Base-by-base conservation (phyloP, 305 asterid genomes). In the Rubia peregrina region DNA sequence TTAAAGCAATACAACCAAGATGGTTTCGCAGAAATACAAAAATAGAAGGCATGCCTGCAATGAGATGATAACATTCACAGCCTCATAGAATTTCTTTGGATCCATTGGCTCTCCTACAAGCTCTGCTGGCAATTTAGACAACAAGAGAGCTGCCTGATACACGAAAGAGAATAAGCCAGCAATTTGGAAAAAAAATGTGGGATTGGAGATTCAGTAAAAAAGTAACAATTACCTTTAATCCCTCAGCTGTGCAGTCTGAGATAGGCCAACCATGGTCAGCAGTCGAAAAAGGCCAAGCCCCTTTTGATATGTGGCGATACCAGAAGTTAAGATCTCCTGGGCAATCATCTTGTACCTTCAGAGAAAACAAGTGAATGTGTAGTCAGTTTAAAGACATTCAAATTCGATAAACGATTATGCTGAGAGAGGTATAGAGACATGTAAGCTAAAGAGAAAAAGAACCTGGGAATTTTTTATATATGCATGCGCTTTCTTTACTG, bases 241-340 rank as follows among this genome's bases (percentile, higher is more conserved):
- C 97, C 86, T 91, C 99, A 40, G 99, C 95, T 40, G 99, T 87
- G 82, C 97, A 90, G 84, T 91, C 98, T 51, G 99, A 95, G 77
- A 95, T 88, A 68, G 94, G 92, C 98, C 99, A 95, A 65, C 98
- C 98, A 66, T 95, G 94, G 75, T 95, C 99, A 72, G 90, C 95
- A 24, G 96, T 90, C 53, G 99, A 95, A 75, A 95, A 95, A 60
- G 98, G 96, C 99, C 99, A 95, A 77, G 97, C 99, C 51, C 99
- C 98, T 87, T 88, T 95, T 33, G 99, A 91, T 77, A 87, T 81
- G 82, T 95, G 99, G 24, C 99, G 95, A 78, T 85, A 88, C 94
- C 94, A 91, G 69, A 11, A 74, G 76, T 73, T 79, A 21, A 91
- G 87, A 75, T 91, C 68, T 40, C 97, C 97, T 1, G 96, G 85